phyloP scores from a whole-genome alignment of 495 filamentous ascomycete genomes.

The Aspergillus kassunensis region DNA sequence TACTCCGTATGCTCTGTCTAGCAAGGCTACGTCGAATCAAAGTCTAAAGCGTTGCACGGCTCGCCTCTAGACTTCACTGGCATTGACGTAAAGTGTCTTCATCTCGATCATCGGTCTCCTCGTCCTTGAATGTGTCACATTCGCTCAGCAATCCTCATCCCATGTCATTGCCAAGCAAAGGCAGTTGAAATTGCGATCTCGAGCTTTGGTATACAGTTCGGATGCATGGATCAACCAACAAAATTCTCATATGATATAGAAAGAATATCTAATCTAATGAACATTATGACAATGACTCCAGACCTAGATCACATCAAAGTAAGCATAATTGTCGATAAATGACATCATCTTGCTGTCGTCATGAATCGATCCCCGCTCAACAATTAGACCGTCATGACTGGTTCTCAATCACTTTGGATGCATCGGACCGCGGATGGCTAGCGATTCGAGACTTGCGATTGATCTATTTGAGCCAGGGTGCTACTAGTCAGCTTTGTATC shows the following conservation, averaged over 20 bases:
- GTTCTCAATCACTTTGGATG: background rate
- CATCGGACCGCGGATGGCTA: background rate
- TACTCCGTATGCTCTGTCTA: background rate
- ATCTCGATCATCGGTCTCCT: no score
- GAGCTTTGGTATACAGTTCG: background rate
- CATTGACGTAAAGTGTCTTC: no score
- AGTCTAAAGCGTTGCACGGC: no score
- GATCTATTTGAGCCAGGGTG: background rate
- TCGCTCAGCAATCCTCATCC: no score
- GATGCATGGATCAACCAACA: background rate
- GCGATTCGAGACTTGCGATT: background rate
- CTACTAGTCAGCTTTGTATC: background rate
- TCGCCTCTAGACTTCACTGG: no score
- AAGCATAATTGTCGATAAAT: background rate
- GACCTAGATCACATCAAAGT: background rate
- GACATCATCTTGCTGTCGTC: slow-evolving; percentile 3
- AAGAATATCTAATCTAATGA: slow-evolving; percentile 5
- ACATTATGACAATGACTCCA: background rate
- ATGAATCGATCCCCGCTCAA: slow-evolving; percentile 4
- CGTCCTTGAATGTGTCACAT: no score
- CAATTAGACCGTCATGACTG: background rate
- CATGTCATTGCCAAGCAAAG: no score
- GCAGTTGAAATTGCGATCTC: no score
- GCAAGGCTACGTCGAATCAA: background rate
- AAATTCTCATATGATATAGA: background rate